Conservation (phyloP, 2,329 filamentous ascomycete genomes). For the Cordyceps cateniannulata region DNA sequence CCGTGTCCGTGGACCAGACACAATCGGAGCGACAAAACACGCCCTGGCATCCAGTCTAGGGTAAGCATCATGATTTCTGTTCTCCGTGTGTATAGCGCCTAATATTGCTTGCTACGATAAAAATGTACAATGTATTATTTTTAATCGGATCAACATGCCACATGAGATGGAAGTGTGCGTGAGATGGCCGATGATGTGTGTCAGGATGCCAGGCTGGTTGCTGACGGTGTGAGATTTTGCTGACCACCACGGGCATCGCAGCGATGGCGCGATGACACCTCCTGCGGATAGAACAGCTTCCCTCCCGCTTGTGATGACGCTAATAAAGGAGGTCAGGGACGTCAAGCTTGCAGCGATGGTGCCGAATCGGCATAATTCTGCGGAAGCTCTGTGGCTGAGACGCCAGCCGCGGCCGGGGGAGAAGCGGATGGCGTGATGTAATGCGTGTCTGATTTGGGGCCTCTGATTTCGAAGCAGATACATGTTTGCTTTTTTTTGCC, state of each 20-base stretch:
- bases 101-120: neutral
- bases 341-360: neutral
- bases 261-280: neutral
- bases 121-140: neutral
- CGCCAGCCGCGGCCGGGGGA: neutral
- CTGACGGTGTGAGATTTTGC: conserved; percentile 5
- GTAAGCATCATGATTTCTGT: neutral
- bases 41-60: conserved; percentile 4
- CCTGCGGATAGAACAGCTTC: conserved; percentile 1
- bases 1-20: conserved; percentile 28
- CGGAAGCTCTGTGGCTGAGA: neutral
- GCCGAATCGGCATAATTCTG: neutral
- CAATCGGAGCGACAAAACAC: conserved; percentile 4
- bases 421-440: neutral
- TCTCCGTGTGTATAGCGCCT: conserved; percentile 1
- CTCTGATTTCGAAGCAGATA: no score
- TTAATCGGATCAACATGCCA: neutral
- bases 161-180: neutral
- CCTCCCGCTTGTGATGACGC: no score
- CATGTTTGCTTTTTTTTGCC: no score
- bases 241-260: conserved; percentile 7
- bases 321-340: neutral
- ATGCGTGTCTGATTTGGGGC: no score
- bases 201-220: neutral
- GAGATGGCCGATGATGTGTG: neutral